Conservation (phyloP, 2,329 filamentous ascomycete species). For the Aspergillus fischeri region DNA sequence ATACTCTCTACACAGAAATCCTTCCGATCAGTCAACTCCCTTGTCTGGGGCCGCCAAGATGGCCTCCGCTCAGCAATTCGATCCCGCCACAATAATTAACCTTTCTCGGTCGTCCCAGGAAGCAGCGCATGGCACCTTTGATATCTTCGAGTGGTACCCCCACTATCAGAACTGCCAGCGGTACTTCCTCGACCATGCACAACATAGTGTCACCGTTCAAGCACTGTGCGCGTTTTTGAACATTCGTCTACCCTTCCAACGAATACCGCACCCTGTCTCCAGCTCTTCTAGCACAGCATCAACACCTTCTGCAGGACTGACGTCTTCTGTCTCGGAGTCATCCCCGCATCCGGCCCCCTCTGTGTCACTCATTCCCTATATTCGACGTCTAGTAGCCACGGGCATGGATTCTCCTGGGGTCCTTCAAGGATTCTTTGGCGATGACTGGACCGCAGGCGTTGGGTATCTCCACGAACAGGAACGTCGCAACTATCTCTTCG, state of each 20-base stretch:
- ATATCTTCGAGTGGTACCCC: slow-evolving; percentile 87
- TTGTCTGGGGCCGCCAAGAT: slow-evolving; percentile 21
- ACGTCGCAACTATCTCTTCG: slow-evolving; percentile 89
- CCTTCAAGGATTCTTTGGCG: slow-evolving; percentile 95
- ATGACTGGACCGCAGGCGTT: slow-evolving; percentile 78
- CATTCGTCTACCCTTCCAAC: slow-evolving; percentile 84
- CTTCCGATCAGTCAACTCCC: slow-evolving; percentile 12
- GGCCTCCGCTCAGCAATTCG: slow-evolving; percentile 31
- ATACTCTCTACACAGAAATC: slow-evolving; percentile 17
- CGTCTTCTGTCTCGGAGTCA: slow-evolving; percentile 31
- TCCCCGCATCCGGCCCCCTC: slow-evolving; percentile 34
- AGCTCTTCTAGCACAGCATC: slow-evolving; percentile 34
- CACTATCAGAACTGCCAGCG: slow-evolving; percentile 84
- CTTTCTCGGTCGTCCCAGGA: slow-evolving; percentile 33
- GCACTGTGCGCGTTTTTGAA: slow-evolving; percentile 88
- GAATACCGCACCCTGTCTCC: slow-evolving; percentile 47
- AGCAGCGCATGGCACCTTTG: slow-evolving; percentile 45
- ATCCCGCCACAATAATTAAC: slow-evolving; percentile 36
- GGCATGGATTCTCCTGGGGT: slow-evolving; percentile 83
- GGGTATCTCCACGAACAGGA: slow-evolving; percentile 83
- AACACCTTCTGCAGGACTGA: slow-evolving; percentile 43
- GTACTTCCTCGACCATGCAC: slow-evolving; percentile 88
- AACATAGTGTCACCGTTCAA: slow-evolving; percentile 77
- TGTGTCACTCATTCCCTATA: slow-evolving; percentile 79
- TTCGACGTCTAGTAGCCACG: slow-evolving; percentile 83